Conservation (phyloP, 2,329 filamentous ascomycete genomes). For the Cladophialophora chaetospira region DNA sequence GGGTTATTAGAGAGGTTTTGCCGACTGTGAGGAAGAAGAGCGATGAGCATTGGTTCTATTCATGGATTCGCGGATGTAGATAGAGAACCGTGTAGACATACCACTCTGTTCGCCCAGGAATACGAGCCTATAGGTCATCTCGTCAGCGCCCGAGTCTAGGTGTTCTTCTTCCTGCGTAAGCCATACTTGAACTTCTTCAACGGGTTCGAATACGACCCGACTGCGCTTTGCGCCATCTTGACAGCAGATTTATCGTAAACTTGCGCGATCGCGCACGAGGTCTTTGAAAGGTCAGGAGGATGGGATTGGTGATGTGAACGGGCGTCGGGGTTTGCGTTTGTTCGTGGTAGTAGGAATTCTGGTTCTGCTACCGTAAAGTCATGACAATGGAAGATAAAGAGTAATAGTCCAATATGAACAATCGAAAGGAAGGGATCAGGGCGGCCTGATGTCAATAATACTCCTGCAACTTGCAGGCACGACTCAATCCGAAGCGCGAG, state of each 20-base stretch:
- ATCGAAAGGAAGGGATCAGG: neutral
- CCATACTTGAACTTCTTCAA: conserved; percentile 99
- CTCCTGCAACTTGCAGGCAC: conserved; percentile 14
- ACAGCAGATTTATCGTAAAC: conserved; percentile 32
- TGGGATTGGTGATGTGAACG: neutral
- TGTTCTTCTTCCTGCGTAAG: neutral
- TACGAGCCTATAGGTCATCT: conserved; percentile 67
- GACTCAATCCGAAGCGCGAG: conserved; percentile 11
- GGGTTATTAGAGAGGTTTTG: conserved; percentile 97
- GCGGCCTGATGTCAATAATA: neutral
- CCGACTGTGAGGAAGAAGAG: conserved; percentile 84
- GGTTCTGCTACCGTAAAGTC: conserved; percentile 20
- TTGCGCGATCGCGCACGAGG: neutral
- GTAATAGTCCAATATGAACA: neutral
- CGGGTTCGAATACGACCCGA: conserved; percentile 94
- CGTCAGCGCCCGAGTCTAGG: conserved; percentile 33
- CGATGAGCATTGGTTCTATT: conserved; percentile 19
- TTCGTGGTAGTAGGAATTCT: neutral
- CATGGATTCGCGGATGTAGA: neutral
- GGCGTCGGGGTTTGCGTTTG: neutral
- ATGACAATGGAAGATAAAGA: conserved; percentile 15
- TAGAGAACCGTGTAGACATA: conserved; percentile 52
- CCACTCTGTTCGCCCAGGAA: conserved; percentile 98
- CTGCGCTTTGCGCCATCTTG: conserved; percentile 76
- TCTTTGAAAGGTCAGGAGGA: neutral